These are phyloP conservation scores for Stereocaulon alpinum DNA, from an alignment of 495 filamentous ascomycete genomes.

Conservation along the genomic window DNA sequence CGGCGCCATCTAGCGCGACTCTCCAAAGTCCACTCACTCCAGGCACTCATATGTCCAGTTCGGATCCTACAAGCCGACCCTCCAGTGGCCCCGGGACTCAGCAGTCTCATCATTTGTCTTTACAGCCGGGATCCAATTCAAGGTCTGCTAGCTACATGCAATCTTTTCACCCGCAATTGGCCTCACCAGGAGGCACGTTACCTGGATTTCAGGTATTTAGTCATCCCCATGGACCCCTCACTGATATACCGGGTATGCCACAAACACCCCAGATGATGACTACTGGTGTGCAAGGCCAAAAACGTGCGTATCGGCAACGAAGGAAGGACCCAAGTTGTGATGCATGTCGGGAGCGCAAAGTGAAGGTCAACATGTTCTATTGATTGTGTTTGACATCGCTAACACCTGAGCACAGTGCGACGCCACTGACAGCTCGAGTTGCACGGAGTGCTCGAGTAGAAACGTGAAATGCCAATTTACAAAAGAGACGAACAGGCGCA, in stretches of 20 bases:
- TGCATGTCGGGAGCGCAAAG: constrained; percentile 93
- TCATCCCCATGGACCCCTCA: constrained; percentile 27
- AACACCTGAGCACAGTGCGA: constrained; percentile 56
- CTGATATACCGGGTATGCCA: constrained; percentile 31
- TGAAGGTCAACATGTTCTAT: constrained; percentile 52
- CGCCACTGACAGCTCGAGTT: constrained; percentile 89
- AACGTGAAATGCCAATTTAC: constrained; percentile 98
- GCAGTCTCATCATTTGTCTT: constrained; percentile 16
- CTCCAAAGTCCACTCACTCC: constrained; percentile 26
- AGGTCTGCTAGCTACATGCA: constrained; percentile 18
- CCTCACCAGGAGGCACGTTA: constrained; percentile 7
- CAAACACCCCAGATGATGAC: constrained; percentile 37
- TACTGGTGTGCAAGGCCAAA: constrained; percentile 46
- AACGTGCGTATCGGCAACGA: constrained; percentile 87
- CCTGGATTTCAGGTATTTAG: constrained; percentile 21
- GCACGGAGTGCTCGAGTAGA: constrained; percentile 90
- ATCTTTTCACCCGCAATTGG: constrained; percentile 11
- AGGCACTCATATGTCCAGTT: constrained; percentile 14
- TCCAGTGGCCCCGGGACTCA: constrained; percentile 14
- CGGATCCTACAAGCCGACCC: constrained; percentile 18
- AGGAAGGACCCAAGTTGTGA: constrained; percentile 97
- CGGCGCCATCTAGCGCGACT: constrained; percentile 46
- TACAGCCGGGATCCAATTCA: constrained; percentile 12
- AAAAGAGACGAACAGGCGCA: constrained; percentile 95
- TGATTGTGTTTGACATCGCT: constrained; percentile 8